phyloP scores from a whole-genome alignment of 116 monocot genomes.

The Papilionanthe hybrid region DNA sequence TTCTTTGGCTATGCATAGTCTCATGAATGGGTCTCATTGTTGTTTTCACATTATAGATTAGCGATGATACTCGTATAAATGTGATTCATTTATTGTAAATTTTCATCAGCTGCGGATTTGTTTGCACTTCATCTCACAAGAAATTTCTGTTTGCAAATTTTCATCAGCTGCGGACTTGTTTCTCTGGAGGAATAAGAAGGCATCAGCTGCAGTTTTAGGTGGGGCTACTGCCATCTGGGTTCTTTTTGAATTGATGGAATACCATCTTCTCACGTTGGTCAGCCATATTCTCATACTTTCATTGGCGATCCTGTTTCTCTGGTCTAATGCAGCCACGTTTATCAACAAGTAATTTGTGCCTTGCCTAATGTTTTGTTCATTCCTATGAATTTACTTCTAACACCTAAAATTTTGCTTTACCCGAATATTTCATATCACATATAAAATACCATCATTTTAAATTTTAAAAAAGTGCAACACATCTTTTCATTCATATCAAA shows the following conservation, averaged over 20 bases:
- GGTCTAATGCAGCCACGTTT: slow-evolving; percentile 34
- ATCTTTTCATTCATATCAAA: no score
- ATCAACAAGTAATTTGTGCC: slow-evolving; percentile 34
- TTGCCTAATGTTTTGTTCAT: neutral
- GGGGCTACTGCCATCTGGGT: slow-evolving; percentile 44
- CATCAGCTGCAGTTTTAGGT: slow-evolving; percentile 28
- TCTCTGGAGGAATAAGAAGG: slow-evolving; percentile 58
- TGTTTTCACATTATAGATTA: no score
- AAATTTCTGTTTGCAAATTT: neutral
- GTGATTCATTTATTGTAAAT: no score
- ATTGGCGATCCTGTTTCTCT: slow-evolving; percentile 37
- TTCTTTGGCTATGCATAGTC: no score
- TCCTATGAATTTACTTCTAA: neutral
- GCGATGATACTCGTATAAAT: no score
- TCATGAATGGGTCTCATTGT: no score
- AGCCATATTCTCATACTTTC: slow-evolving; percentile 33
- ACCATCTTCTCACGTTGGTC: slow-evolving; percentile 39
- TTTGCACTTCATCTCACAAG: no score
- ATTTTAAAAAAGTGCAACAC: no score
- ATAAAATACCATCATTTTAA: no score
- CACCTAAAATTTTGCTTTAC: no score
- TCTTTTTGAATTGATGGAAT: slow-evolving; percentile 47
- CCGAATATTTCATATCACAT: no score
- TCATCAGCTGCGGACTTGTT: slow-evolving; percentile 53
- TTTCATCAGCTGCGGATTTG: no score